A percentile compares a stretch with the other conserved stretches of the same genome.
Conservation (phyloP, 768 basidiomycete genomes). For the Mycena rebaudengoi region DNA sequence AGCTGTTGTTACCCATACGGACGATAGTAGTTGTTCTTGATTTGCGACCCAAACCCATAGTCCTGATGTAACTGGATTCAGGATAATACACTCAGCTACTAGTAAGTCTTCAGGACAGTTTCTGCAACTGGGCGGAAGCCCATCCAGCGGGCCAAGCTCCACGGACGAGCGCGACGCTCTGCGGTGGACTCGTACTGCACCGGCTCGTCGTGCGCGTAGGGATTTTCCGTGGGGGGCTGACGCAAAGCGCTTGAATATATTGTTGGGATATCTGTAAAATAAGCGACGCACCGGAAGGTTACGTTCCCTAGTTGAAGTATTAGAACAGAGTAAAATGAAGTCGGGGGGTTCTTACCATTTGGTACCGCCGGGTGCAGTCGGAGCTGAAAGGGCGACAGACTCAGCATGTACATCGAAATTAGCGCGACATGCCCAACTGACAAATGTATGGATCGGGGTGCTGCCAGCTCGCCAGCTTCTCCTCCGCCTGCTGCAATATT, state of each 20-base stretch:
- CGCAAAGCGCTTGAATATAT: neutral
- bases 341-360: conserved; percentile 76
- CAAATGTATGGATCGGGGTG: conserved; percentile 96
- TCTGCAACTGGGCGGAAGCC: too few relatives aligned
- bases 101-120: too few relatives aligned
- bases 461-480: conserved; percentile 63
- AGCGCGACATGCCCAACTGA: conserved; percentile 53
- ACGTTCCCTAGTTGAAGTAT: conserved; percentile 66
- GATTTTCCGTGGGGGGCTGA: conserved; percentile 54
- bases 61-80: too few relatives aligned
- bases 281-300: conserved; percentile 73
- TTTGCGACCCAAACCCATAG: too few relatives aligned
- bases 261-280: neutral
- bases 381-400: conserved; percentile 55
- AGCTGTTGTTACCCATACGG: too few relatives aligned
- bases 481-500: conserved; percentile 86
- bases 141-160: too few relatives aligned
- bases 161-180: too few relatives aligned
- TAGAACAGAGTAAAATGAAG: conserved; percentile 5
- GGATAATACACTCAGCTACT: too few relatives aligned
- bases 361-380: conserved; percentile 89
- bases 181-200: conserved; percentile 14
- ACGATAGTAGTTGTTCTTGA: too few relatives aligned
- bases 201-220: conserved; percentile 51
- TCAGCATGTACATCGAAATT: conserved; percentile 1